These are phyloP conservation scores for Hericium coralloides DNA, from an alignment of 768 basidiomycete genomes.

Conservation along the genomic window DNA sequence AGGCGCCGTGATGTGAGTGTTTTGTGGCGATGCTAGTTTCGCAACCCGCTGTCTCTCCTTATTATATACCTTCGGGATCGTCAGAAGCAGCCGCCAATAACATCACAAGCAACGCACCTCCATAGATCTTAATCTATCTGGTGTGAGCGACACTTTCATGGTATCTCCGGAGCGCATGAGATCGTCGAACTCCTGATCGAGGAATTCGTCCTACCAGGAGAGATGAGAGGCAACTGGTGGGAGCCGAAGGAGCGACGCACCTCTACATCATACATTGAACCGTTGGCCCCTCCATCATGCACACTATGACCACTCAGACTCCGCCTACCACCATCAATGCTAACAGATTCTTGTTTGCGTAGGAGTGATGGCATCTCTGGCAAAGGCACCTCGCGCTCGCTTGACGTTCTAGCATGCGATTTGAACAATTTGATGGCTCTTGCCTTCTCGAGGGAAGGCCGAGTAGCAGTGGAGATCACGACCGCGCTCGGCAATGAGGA, in stretches of 20 bases:
- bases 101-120: slow-evolving; percentile 50
- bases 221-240: neutral
- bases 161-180: slow-evolving; percentile 84
- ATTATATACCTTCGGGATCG: slow-evolving; percentile 2
- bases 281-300: slow-evolving; percentile 2
- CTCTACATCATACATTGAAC: neutral
- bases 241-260: neutral
- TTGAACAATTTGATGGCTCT: slow-evolving; percentile 52
- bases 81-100: slow-evolving; percentile 4
- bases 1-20: neutral
- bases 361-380: slow-evolving; percentile 18
- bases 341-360: slow-evolving; percentile 26
- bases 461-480: slow-evolving; percentile 20
- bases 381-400: slow-evolving; percentile 23
- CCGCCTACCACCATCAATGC: slow-evolving; percentile 5
- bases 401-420: slow-evolving; percentile 27
- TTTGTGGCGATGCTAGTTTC: neutral
- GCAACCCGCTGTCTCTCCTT: neutral
- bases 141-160: slow-evolving; percentile 93
- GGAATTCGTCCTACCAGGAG: neutral
- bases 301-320: slow-evolving; percentile 1
- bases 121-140: slow-evolving; percentile 87
- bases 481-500: slow-evolving; percentile 21
- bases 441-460: slow-evolving; percentile 58
- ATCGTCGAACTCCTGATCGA: slow-evolving; percentile 79